Evolutionary conservation across 2,329 filamentous ascomycete genomes (phyloP).

Genomic region (Colletotrichum magnum): DNA sequence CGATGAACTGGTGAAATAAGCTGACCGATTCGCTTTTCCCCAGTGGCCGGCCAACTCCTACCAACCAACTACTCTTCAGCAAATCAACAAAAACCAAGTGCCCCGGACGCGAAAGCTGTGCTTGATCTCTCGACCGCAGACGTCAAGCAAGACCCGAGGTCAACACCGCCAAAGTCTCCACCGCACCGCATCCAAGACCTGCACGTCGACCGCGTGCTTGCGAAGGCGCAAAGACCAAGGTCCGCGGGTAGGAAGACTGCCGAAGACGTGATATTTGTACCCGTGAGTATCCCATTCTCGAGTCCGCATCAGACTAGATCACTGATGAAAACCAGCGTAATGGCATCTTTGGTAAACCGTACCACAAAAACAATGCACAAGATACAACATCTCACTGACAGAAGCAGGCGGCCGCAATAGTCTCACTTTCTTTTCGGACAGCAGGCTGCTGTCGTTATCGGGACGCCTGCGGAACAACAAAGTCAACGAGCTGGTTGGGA

Average conservation of each 20-base stretch:
- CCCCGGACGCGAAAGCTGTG: slow-evolving; percentile 23
- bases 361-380: neutral
- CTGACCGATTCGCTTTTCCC: neutral
- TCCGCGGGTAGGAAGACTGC: slow-evolving; percentile 11
- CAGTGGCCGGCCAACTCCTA: slow-evolving; percentile 39
- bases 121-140: slow-evolving; percentile 18
- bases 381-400: neutral
- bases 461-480: slow-evolving; percentile 47
- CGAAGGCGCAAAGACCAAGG: slow-evolving; percentile 34
- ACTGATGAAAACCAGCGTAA: slow-evolving; percentile 44
- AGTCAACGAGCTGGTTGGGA: slow-evolving; percentile 47
- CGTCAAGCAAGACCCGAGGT: neutral
- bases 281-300: slow-evolving; percentile 40
- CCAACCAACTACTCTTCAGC: slow-evolving; percentile 23
- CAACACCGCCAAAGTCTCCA: neutral
- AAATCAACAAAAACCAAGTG: neutral
- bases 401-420: slow-evolving; percentile 45
- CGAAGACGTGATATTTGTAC: slow-evolving; percentile 44
- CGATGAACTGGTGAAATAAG: neutral
- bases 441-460: slow-evolving; percentile 48
- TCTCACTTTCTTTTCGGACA: slow-evolving; percentile 49
- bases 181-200: slow-evolving; percentile 43
- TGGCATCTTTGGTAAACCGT: slow-evolving; percentile 45
- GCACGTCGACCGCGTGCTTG: slow-evolving; percentile 47
- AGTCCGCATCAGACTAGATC: too few species aligned